A percentile compares a stretch with the other conserved stretches of the same genome.
Evolutionary conservation across 202 grass and related monocot genomes (phyloP).

Genomic region (Dendrocalamus latiflorus): DNA sequence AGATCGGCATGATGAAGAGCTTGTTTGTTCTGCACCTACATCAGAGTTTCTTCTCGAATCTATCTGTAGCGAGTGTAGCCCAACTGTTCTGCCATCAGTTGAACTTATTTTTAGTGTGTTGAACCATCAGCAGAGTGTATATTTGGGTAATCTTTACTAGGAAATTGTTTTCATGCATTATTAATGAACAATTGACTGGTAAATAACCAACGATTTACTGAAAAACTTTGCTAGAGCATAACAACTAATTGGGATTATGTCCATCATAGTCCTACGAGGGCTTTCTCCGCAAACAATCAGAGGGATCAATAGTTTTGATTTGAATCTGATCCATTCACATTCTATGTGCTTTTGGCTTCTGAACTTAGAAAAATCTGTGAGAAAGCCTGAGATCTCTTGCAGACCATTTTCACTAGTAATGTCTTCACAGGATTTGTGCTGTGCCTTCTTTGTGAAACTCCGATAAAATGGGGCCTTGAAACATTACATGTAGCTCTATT

Average conservation of each 20-base stretch:
- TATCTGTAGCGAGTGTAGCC: too few species aligned
- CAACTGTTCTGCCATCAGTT: neutral
- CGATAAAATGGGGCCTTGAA: neutral
- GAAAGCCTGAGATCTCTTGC: neutral
- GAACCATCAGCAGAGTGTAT: neutral
- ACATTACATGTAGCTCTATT: neutral
- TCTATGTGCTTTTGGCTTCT: neutral
- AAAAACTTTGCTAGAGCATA: neutral
- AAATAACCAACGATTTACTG: conserved; percentile 6
- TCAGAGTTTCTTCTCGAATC: neutral
- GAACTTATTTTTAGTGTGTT: neutral
- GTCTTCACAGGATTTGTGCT: neutral
- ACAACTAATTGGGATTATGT: neutral
- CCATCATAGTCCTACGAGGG: neutral
- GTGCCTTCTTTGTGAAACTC: neutral
- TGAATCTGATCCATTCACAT: neutral
- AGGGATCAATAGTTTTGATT: neutral
- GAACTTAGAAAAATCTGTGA: neutral
- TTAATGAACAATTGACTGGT: neutral
- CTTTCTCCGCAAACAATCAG: neutral
- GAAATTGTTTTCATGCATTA: neutral
- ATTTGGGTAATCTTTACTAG: neutral
- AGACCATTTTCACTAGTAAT: neutral
- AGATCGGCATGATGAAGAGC: too few species aligned
- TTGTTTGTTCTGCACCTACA: neutral